Percentiles rank a stretch among this genome's conserved stretches.
These are phyloP conservation scores for Neurospora sublineolata DNA, from an alignment of 495 filamentous ascomycete genomes.

Conservation along the genomic window DNA sequence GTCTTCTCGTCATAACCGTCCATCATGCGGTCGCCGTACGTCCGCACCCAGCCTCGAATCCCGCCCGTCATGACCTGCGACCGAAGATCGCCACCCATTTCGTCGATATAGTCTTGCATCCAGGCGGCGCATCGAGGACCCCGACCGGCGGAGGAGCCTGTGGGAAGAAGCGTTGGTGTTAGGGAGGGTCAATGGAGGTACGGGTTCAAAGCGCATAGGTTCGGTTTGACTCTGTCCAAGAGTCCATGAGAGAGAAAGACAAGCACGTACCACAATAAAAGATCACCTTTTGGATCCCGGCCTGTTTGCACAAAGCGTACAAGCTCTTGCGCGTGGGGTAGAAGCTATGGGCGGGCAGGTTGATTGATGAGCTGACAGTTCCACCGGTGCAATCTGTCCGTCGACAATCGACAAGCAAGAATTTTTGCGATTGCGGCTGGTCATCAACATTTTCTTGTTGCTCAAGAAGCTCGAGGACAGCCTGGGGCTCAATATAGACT, in stretches of 20 bases:
- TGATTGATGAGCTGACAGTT: conserved; percentile 23
- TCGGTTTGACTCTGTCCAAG: neutral
- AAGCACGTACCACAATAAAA: conserved; percentile 37
- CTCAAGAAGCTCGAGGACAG: conserved; percentile 11
- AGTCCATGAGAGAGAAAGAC: neutral
- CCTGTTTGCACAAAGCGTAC: conserved; percentile 30
- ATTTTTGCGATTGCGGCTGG: neutral
- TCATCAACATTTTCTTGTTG: neutral
- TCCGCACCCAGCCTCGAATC: conserved; percentile 38
- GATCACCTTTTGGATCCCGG: conserved; percentile 32
- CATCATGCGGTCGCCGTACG: conserved; percentile 31
- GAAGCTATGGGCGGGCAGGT: conserved; percentile 39
- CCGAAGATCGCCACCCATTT: conserved; percentile 24
- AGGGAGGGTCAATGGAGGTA: neutral
- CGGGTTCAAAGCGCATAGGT: neutral
- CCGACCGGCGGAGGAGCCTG: conserved; percentile 33
- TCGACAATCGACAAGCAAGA: conserved; percentile 22
- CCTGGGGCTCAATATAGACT: conserved; percentile 2
- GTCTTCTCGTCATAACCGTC: conserved; percentile 37
- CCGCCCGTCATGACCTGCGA: conserved; percentile 36
- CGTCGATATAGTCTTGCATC: conserved; percentile 34
- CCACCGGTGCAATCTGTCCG: conserved; percentile 22
- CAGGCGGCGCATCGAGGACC: conserved; percentile 38
- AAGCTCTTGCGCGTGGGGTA: conserved; percentile 27
- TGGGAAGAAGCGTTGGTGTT: neutral